Percentiles rank a stretch among this genome's conserved stretches.
Evolutionary conservation across 2,329 filamentous ascomycete genomes (phyloP).

Genomic region (Alternaria hordeiaustralica): DNA sequence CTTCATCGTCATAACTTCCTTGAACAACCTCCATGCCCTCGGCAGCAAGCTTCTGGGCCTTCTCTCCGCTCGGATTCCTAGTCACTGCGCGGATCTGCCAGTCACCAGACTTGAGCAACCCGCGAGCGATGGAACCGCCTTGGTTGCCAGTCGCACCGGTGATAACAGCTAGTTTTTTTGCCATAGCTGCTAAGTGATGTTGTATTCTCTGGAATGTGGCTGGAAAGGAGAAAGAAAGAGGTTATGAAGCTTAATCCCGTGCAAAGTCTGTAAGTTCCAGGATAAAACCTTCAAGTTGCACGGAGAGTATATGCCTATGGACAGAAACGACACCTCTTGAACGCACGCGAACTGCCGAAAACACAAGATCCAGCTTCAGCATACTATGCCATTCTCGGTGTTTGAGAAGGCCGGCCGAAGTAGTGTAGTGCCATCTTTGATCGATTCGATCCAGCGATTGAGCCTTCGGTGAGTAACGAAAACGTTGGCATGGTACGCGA

Average conservation of each 20-base stretch:
- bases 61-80: slow-evolving; percentile 37
- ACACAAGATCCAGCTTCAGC: not conserved
- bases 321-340: not conserved
- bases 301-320: not conserved
- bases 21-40: slow-evolving; percentile 49
- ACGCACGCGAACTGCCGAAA: not conserved
- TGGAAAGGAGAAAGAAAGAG: not conserved
- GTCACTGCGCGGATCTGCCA: slow-evolving; percentile 60
- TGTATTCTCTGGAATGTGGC: not conserved
- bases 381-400: not conserved
- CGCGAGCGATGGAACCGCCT: slow-evolving; percentile 28
- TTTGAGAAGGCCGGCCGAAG: not conserved
- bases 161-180: slow-evolving; percentile 33
- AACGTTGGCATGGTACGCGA: not conserved
- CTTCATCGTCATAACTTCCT: slow-evolving; percentile 17
- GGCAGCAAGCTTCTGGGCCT: slow-evolving; percentile 27
- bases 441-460: not conserved
- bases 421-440: not conserved
- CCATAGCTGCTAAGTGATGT: slow-evolving; percentile 31
- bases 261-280: not conserved
- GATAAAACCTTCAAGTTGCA: not conserved
- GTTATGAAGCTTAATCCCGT: not conserved
- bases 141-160: slow-evolving; percentile 39
- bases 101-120: slow-evolving; percentile 53
- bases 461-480: slow-evolving; percentile 2